Evolutionary conservation across 2,329 filamentous ascomycete species (phyloP).

Genomic region (Cladosporium sphaerospermum): DNA sequence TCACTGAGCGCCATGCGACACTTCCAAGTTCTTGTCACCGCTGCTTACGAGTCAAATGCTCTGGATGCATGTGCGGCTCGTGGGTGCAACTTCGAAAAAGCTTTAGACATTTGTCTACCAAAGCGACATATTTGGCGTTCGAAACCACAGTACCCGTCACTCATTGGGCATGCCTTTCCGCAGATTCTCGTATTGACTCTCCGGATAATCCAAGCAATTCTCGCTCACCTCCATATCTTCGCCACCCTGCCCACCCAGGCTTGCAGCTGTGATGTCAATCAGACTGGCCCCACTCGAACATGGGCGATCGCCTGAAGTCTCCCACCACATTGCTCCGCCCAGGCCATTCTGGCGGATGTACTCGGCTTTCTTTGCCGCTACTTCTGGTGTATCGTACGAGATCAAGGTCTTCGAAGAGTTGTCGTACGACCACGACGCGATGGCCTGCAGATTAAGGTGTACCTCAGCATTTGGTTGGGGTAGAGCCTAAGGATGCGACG

Average conservation of each 20-base stretch:
- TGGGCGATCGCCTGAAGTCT: constrained; percentile 70
- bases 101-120: too few species aligned
- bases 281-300: constrained; percentile 53
- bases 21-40: too few species aligned
- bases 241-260: constrained; percentile 35
- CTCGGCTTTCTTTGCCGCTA: constrained; percentile 63
- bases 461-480: constrained; percentile 63
- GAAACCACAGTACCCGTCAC: too few species aligned
- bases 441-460: constrained; percentile 54
- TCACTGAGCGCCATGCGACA: too few species aligned
- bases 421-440: constrained; percentile 75
- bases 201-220: constrained; percentile 48
- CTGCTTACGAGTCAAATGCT: too few species aligned
- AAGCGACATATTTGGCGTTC: too few species aligned
- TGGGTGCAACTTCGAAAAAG: too few species aligned
- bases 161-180: constrained; percentile 36
- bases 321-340: constrained; percentile 97
- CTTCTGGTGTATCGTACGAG: constrained; percentile 64
- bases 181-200: constrained; percentile 46
- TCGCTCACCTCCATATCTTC: constrained; percentile 39
- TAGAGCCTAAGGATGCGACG: too few species aligned
- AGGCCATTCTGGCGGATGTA: constrained; percentile 63
- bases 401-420: constrained; percentile 59
- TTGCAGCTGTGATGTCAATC: constrained; percentile 41
- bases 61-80: too few species aligned